Conservation (phyloP, 495 filamentous ascomycete species). For the Cairneyella variabilis region DNA sequence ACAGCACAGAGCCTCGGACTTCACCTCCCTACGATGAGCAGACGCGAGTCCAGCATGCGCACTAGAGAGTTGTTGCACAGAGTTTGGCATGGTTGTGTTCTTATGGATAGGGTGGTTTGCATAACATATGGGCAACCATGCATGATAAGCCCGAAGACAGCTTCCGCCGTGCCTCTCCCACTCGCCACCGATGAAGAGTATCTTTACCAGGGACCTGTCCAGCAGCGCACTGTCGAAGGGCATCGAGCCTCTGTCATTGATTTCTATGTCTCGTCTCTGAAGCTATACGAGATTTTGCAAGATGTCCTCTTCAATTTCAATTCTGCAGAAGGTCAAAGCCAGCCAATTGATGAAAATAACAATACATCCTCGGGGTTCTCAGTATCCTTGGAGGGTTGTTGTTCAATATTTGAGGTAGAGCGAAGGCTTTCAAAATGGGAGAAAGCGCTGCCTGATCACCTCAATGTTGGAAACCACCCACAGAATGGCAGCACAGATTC, state of each 20-base stretch:
- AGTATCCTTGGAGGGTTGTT: no score
- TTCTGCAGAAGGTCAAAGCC: background rate
- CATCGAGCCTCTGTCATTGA: slow-evolving; percentile 33
- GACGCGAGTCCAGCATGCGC: slow-evolving; percentile 5
- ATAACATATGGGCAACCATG: slow-evolving; percentile 44
- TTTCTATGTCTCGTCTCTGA: slow-evolving; percentile 38
- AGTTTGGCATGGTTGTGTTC: slow-evolving; percentile 41
- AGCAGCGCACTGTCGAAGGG: slow-evolving; percentile 10
- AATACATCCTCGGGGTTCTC: background rate
- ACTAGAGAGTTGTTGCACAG: slow-evolving; percentile 36
- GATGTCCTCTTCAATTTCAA: slow-evolving; percentile 37
- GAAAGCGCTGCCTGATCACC: background rate
- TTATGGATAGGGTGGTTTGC: slow-evolving; percentile 41
- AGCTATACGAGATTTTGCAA: slow-evolving; percentile 39
- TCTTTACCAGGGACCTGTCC: slow-evolving; percentile 26
- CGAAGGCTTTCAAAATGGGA: slow-evolving; percentile 1
- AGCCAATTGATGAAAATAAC: background rate
- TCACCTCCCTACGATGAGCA: background rate
- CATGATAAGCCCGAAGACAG: slow-evolving; percentile 35
- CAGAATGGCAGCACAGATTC: background rate
- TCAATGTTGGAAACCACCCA: slow-evolving; percentile 1
- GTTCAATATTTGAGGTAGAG: background rate
- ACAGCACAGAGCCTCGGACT: background rate
- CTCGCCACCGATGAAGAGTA: slow-evolving; percentile 36
- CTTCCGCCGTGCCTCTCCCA: slow-evolving; percentile 36